Evolutionary conservation across 2,329 filamentous ascomycete species (phyloP), one percentile per base, ranked within the genome.

Genomic region (Colletotrichum limetticola): DNA sequence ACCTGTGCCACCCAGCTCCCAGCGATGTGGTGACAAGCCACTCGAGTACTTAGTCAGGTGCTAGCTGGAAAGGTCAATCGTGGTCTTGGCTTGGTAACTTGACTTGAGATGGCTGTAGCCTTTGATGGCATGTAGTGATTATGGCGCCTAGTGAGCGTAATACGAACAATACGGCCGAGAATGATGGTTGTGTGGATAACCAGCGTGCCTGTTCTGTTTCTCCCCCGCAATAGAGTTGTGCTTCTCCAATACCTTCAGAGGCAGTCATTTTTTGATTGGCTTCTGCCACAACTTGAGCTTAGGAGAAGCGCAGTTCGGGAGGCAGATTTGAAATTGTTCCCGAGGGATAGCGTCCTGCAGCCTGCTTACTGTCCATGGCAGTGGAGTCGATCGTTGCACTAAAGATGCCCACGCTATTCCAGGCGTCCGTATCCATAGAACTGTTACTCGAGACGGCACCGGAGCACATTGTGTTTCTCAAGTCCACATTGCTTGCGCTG

Each of bases 291-390:
- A 22, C 8, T 16, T 22, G 49, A n/a, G 28, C 49, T 30, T n/a
- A 68, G 46, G 35, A 53, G 57, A 52, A 52, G 52, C 53, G 19
- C 35, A 32, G 28, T 22, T 32, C 16, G 28, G 32, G 4, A 28
- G 60, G 22, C 52, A 22, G 28, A 59, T 46, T 24, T 53, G 12
- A n/a, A 55, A 42, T 28, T 53, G 53, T 59, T 58, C 55, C 32
- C 37, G 62, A 32, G 49, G 49, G 24, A 58, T 70, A 55, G 68
- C 66, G 57, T 59, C 64, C 68, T 62, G 68, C 57, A 71, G 14
- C 46, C 57, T 68, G 64, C 68, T 68, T 62, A 68, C 57, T 59
- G 35, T 26, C 32, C 35, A 28, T n/a, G 22, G 14, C 11, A n/a
- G 32, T 19, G 16, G 32, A 24, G 63, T 32, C 62, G 55, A 58